Conservation (phyloP, 352 stramenopile genomes). For the Globisporangium carolinianum region DNA sequence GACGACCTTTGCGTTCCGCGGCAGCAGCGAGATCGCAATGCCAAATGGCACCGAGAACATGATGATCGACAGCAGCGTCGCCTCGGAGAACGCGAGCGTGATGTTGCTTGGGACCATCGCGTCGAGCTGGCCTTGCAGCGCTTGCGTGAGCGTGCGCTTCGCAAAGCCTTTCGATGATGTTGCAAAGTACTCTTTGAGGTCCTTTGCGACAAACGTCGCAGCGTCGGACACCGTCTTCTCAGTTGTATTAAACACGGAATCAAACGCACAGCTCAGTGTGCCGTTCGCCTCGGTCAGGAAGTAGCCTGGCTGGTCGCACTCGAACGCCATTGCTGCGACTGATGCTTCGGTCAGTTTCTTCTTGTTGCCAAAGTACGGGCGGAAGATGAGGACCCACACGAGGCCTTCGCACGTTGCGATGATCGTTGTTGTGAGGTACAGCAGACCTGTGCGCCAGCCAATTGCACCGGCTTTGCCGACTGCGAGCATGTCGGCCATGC, state of each 20-base stretch:
- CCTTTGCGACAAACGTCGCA: constrained; percentile 20
- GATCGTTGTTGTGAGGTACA: constrained; percentile 31
- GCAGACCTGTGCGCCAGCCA: constrained; percentile 17
- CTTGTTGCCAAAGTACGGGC: constrained; percentile 18
- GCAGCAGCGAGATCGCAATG: constrained; percentile 14
- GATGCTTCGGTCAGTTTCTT: not conserved
- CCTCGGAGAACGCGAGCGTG: constrained; percentile 26
- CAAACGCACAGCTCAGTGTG: constrained; percentile 8
- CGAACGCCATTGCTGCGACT: constrained; percentile 7
- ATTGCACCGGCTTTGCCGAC: constrained; percentile 26
- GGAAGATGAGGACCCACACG: constrained; percentile 27
- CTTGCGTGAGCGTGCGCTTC: constrained; percentile 18
- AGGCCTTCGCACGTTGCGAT: constrained; percentile 22
- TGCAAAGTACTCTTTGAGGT: constrained; percentile 26
- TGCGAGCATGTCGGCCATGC: constrained; percentile 31
- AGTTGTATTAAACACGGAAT: constrained; percentile 15
- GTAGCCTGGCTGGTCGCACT: constrained; percentile 14
- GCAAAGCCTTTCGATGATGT: constrained; percentile 7
- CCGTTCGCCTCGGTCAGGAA: constrained; percentile 13
- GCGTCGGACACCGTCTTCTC: constrained; percentile 5
- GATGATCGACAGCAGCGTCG: constrained; percentile 33
- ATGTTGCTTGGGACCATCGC: constrained; percentile 35
- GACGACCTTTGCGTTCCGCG: constrained; percentile 9
- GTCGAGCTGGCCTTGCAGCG: constrained; percentile 23
- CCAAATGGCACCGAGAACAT: constrained; percentile 39